Base-by-base conservation (phyloP, 352 stramenopile genomes). In the Nothophytophthora sp. region DNA sequence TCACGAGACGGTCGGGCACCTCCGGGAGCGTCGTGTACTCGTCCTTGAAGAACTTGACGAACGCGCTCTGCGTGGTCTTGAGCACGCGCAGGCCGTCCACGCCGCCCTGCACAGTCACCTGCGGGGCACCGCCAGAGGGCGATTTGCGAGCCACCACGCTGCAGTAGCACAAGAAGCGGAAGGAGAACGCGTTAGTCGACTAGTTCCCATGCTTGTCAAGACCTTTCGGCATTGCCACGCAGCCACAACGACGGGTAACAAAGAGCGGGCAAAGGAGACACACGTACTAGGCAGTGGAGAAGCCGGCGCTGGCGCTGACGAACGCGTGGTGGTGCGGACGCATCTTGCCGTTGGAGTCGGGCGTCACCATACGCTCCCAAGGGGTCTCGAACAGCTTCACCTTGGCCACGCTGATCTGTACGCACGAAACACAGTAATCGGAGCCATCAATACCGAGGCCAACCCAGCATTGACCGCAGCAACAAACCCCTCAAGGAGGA, bases 31-130 rank as follows among this genome's bases (percentile, higher is more conserved):
- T 90, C 55, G 87, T 89, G 68, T 81, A 90, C 7, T 76, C 71
- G 60, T 95, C 82, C 36, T 75, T 77, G 65, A 93, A 90, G 55
- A 95, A 96, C 49, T 91, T 61, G 23, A 89, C 77, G 53, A 96
- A 96, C 47, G 78, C 73, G 63, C 78, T 91, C 73, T 96, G 86
- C 36, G 88, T 90, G 28, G 88, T 96, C 74, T 96, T 96, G 50
- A 96, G 82, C 46, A 96, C 78, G 39, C 81, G 87, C 46, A 94
- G 76, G 16, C 70, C 76, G 36, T 80, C 64, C 10, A 91, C 60
- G 24, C 80, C 80, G 18, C 76, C 74, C 36, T 78, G 61, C 32
- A 91, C 56, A 24, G 70, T 79, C 50, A 91, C 48, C 28, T 69
- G 36, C 1, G 65, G 59, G 24, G 63, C 56, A 12, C 64, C 63